These are phyloP conservation scores for Hypholoma fasciculare DNA, from an alignment of 768 basidiomycete species.

Conservation along the genomic window DNA sequence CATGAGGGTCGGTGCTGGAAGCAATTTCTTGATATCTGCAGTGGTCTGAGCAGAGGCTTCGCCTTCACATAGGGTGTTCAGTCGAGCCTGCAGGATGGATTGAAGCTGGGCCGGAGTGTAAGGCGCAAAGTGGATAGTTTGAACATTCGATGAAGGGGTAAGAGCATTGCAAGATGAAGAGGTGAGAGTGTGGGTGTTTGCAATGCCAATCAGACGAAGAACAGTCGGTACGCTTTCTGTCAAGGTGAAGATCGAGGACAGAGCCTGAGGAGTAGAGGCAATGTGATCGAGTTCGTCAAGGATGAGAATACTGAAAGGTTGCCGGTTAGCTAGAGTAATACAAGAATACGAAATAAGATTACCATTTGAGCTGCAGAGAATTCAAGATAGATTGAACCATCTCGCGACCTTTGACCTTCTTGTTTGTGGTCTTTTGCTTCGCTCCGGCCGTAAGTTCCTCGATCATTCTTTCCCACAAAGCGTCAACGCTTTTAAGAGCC, in stretches of 20 bases:
- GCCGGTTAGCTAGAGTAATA: conserved; percentile 13
- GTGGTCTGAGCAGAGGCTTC: conserved; percentile 28
- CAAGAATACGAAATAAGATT: conserved; percentile 13
- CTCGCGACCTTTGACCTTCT: conserved; percentile 49
- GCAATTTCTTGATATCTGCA: conserved; percentile 47
- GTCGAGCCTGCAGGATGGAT: conserved; percentile 64
- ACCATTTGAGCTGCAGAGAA: conserved; percentile 56
- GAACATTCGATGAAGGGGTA: conserved; percentile 40
- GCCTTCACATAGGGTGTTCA: conserved; percentile 48
- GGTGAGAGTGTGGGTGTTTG: conserved; percentile 86
- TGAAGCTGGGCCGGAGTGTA: conserved; percentile 75
- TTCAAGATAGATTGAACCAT: conserved; percentile 45
- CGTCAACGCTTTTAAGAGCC: conserved; percentile 66
- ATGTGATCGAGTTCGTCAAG: conserved; percentile 90
- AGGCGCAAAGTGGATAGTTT: conserved; percentile 79
- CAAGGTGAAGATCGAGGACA: conserved; percentile 69
- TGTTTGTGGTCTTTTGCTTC: conserved; percentile 35
- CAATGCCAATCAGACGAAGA: conserved; percentile 80
- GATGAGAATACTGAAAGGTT: conserved; percentile 58
- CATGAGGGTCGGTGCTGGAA: conserved; percentile 63
- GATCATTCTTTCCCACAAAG: conserved; percentile 68
- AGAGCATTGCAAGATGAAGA: conserved; percentile 38
- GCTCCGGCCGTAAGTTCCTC: conserved; percentile 48
- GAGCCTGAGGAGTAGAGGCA: conserved; percentile 55
- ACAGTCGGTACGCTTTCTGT: conserved; percentile 49